phyloP scores from a whole-genome alignment of 306 rosid genomes.

The Cajanus cajan region DNA sequence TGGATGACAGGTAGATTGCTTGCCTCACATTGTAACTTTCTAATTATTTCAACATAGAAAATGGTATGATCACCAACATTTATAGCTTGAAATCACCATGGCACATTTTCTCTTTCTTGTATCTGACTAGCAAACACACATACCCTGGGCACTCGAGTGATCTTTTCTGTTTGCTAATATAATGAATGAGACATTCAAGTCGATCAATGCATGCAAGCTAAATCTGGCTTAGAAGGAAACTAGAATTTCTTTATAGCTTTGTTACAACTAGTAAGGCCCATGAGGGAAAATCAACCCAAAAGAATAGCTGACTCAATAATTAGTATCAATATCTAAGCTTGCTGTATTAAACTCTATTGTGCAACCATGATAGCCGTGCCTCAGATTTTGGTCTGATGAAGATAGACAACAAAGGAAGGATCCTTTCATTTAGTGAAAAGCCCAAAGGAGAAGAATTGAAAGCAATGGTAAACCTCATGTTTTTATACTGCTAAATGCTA shows the following conservation, averaged over 20 bases:
- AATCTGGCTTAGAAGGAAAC: not conserved
- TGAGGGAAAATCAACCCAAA: not conserved
- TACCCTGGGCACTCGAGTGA: not conserved
- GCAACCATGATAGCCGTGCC: slow-evolving; percentile 74
- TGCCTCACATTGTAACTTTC: not conserved
- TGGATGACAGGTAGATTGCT: slow-evolving; percentile 75
- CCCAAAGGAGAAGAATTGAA: slow-evolving; percentile 77
- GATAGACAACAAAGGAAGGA: slow-evolving; percentile 75
- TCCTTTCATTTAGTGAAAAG: slow-evolving; percentile 77
- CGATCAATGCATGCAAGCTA: not conserved
- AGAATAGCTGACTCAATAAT: not conserved
- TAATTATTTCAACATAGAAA: not conserved
- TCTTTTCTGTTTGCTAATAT: not conserved
- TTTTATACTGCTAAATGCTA: slow-evolving; percentile 19
- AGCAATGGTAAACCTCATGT: slow-evolving; percentile 68
- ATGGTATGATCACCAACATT: not conserved
- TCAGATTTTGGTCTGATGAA: slow-evolving; percentile 98
- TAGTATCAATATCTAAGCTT: not conserved
- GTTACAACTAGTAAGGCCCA: not conserved
- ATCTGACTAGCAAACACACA: not conserved
- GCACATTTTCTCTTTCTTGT: not conserved
- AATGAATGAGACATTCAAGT: not conserved
- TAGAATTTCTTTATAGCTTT: not conserved
- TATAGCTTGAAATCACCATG: not conserved
- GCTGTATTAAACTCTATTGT: slow-evolving; percentile 23